Conservation (phyloP, 805 yeast species). For the Starmerella khaoyaiensis region DNA sequence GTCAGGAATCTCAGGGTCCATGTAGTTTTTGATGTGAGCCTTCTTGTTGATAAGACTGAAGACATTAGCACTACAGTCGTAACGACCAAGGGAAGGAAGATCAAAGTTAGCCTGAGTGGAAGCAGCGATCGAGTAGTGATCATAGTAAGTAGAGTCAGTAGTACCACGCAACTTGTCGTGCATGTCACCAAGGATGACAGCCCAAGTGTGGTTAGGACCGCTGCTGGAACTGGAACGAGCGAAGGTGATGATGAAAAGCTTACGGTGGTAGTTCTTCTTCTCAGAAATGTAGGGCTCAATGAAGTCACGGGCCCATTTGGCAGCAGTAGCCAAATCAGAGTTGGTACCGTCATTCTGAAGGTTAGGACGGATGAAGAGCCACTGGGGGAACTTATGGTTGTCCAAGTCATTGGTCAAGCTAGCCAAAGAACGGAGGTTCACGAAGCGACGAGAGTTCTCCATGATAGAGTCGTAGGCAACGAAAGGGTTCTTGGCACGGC, state of each 20-base stretch:
- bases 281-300: slow-evolving; percentile 30
- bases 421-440: slow-evolving; percentile 38
- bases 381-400: slow-evolving; percentile 37
- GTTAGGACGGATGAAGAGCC: slow-evolving; percentile 42
- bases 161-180: slow-evolving; percentile 34
- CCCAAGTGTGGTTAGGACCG: slow-evolving; percentile 35
- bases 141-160: slow-evolving; percentile 37
- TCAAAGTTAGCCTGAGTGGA: slow-evolving; percentile 41
- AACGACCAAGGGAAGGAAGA: slow-evolving; percentile 38
- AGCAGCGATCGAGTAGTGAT: slow-evolving; percentile 41
- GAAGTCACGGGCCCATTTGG: slow-evolving; percentile 36
- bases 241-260: slow-evolving; percentile 37
- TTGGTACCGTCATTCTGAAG: slow-evolving; percentile 44
- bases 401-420: slow-evolving; percentile 33
- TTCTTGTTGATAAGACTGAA: slow-evolving; percentile 33
- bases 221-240: slow-evolving; percentile 38
- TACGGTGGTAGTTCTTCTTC: slow-evolving; percentile 37
- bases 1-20: slow-evolving; percentile 15
- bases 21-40: slow-evolving; percentile 17
- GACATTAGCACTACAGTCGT: slow-evolving; percentile 40
- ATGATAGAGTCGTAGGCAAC: slow-evolving; percentile 33
- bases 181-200: slow-evolving; percentile 39
- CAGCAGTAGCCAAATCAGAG: slow-evolving; percentile 35
- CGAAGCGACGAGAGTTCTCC: slow-evolving; percentile 28
- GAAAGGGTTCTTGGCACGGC: slow-evolving; percentile 43